phyloP scores from a whole-genome alignment of 306 rosid genomes.

The Hippophae rhamnoides region DNA sequence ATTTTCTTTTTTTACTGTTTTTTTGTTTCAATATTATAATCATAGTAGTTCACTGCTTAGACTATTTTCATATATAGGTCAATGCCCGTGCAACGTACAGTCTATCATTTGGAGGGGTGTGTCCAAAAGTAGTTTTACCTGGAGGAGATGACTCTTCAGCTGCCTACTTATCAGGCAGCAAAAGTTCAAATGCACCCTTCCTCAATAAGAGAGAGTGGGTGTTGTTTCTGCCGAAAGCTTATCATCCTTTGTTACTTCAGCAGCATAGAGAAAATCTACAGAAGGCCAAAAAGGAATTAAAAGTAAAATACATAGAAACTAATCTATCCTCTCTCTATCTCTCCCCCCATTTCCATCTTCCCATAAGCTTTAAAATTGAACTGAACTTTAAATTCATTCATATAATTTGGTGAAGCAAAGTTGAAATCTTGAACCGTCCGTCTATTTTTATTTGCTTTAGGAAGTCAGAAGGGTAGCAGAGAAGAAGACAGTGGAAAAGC shows the following conservation, averaged over 20 bases:
- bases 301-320: constrained; percentile 28
- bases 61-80: constrained; percentile 41
- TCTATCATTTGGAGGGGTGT: constrained; percentile 67
- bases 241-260: constrained; percentile 78
- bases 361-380: too few species aligned
- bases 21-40: constrained; percentile 7
- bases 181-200: constrained; percentile 19
- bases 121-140: constrained; percentile 49
- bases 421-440: too few species aligned
- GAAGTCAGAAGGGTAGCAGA: constrained; percentile 16
- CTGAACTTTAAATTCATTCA: too few species aligned
- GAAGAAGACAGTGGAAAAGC: constrained; percentile 20
- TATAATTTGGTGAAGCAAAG: too few species aligned
- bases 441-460: constrained; percentile 10
- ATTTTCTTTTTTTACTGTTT: background rate
- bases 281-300: constrained; percentile 49
- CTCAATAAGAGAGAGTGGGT: constrained; percentile 51
- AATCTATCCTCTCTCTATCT: too few species aligned
- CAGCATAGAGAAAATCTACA: constrained; percentile 44
- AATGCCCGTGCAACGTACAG: constrained; percentile 87
- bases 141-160: constrained; percentile 29
- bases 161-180: constrained; percentile 24
- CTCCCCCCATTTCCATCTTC: too few species aligned
- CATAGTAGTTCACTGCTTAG: constrained; percentile 13
- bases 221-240: constrained; percentile 60